Evolutionary conservation across 139 green algal species (phyloP).

Genomic region (Micractinium sp.): DNA sequence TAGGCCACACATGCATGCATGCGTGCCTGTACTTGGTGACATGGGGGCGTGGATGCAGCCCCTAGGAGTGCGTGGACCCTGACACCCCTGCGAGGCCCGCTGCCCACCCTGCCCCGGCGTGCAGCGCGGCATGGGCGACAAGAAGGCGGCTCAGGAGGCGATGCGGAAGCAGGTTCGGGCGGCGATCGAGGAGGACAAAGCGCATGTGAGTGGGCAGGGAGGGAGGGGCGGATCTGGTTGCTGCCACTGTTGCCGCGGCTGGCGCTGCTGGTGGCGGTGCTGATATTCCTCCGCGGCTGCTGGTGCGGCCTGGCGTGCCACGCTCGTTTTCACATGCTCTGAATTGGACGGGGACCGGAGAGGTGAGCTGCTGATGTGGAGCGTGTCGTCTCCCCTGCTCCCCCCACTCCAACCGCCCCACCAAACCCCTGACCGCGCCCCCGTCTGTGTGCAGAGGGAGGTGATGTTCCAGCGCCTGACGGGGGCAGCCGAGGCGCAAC

Average conservation of each 20-base stretch:
- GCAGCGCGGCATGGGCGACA: constrained; percentile 25
- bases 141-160: constrained; percentile 13
- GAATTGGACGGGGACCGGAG: too few species aligned
- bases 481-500: not conserved
- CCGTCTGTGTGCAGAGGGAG: not conserved
- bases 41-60: too few species aligned
- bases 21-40: too few species aligned
- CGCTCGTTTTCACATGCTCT: too few species aligned
- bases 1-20: too few species aligned
- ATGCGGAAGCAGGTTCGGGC: constrained; percentile 25
- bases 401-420: not conserved
- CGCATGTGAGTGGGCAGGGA: not conserved
- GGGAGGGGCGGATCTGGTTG: not conserved
- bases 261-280: not conserved
- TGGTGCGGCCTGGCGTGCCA: too few species aligned
- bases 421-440: not conserved
- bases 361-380: not conserved
- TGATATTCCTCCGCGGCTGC: too few species aligned
- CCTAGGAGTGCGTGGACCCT: too few species aligned
- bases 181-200: constrained; percentile 24
- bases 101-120: not conserved
- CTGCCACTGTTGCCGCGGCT: not conserved
- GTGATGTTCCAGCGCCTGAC: constrained; percentile 22
- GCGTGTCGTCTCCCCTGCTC: not conserved
- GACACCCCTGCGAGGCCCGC: not conserved